phyloP scores from a whole-genome alignment of 2,329 filamentous ascomycete species.

The Fusarium falciforme region DNA sequence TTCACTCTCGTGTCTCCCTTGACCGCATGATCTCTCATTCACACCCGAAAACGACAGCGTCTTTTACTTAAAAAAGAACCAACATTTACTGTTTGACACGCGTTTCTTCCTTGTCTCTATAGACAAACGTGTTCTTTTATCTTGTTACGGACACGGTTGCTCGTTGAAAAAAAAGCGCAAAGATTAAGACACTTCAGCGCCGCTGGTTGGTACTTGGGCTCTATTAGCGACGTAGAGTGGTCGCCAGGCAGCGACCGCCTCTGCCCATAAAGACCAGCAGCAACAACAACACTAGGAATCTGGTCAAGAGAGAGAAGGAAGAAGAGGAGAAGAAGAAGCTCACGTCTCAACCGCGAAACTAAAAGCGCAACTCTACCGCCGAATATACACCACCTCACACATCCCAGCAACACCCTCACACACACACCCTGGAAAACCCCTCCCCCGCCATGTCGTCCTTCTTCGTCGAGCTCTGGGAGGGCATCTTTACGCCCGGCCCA shows the following conservation, averaged over 20 bases:
- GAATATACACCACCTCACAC: neutral
- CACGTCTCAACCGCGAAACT: neutral
- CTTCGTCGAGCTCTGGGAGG: constrained; percentile 85
- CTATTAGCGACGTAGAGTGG: constrained; percentile 29
- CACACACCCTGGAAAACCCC: constrained; percentile 2
- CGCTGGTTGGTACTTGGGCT: constrained; percentile 22
- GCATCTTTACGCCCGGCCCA: constrained; percentile 91
- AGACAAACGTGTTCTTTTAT: neutral
- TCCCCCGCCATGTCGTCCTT: constrained; percentile 65
- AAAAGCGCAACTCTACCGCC: neutral
- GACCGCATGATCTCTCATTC: constrained; percentile 1
- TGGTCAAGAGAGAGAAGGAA: neutral
- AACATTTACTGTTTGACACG: neutral
- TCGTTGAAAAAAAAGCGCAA: neutral
- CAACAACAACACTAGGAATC: constrained; percentile 17
- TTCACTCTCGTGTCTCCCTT: neutral
- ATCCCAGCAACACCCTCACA: neutral
- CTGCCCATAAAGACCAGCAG: constrained; percentile 15
- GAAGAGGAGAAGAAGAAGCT: constrained; percentile 3
- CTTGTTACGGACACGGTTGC: constrained; percentile 16
- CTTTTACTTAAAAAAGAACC: neutral
- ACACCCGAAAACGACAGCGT: neutral
- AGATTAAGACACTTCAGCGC: constrained; percentile 18
- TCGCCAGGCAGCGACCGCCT: constrained; percentile 41
- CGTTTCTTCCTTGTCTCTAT: neutral